Conservation (phyloP, 768 basidiomycete species). For the Fomitopsis serialis region DNA sequence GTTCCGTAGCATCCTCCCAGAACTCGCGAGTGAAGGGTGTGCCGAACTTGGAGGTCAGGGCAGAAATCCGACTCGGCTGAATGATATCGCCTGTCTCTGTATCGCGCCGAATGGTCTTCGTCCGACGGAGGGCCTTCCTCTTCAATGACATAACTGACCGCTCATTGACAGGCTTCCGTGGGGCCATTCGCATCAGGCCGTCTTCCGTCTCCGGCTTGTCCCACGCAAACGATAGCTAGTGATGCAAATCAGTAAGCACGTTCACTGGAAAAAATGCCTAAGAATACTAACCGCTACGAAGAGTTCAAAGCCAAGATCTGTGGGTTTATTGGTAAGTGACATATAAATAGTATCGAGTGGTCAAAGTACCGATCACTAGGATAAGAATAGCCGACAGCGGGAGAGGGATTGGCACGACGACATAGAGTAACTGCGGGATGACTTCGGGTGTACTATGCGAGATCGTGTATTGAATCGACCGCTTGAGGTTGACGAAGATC, state of each 20-base stretch:
- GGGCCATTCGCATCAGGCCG: slow-evolving; percentile 61
- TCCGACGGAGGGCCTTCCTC: slow-evolving; percentile 50
- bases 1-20: slow-evolving; percentile 55
- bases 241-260: too few relatives aligned
- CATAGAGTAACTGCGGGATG: slow-evolving; percentile 64
- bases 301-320: slow-evolving; percentile 70
- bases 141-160: slow-evolving; percentile 49
- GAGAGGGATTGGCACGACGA: slow-evolving; percentile 61
- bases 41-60: slow-evolving; percentile 33
- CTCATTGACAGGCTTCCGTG: slow-evolving; percentile 63
- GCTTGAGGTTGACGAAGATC: slow-evolving; percentile 67
- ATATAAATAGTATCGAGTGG: neutral
- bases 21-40: slow-evolving; percentile 51
- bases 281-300: slow-evolving; percentile 50
- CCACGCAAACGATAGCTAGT: slow-evolving; percentile 66
- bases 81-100: slow-evolving; percentile 44
- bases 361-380: slow-evolving; percentile 62
- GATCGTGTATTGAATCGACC: slow-evolving; percentile 68
- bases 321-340: neutral
- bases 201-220: slow-evolving; percentile 62
- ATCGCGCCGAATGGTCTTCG: slow-evolving; percentile 48
- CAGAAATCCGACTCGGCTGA: slow-evolving; percentile 35
- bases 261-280: neutral
- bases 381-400: slow-evolving; percentile 66
- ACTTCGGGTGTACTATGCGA: slow-evolving; percentile 67